Percentiles rank a stretch among this genome's conserved stretches.
phyloP scores from a whole-genome alignment of 2,329 filamentous ascomycete genomes.

The Diplodia mutila region DNA sequence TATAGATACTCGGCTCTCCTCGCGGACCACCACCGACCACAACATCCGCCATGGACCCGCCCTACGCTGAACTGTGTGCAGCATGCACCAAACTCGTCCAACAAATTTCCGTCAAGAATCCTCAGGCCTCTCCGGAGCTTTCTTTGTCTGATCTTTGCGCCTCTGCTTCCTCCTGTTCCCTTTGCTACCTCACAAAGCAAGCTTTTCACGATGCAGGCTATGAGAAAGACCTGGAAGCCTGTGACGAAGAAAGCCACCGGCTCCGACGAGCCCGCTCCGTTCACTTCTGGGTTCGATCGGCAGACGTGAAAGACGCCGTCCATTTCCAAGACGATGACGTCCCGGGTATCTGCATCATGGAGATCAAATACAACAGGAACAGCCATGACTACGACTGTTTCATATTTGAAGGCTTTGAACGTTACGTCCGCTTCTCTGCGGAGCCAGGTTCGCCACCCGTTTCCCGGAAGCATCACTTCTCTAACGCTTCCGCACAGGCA shows the following conservation, averaged over 20 bases:
- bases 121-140: not conserved
- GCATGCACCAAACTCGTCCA: not conserved
- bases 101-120: not conserved
- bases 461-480: not conserved
- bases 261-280: not conserved
- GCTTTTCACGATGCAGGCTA: not conserved
- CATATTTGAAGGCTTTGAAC: not conserved
- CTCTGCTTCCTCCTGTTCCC: slow-evolving; percentile 3
- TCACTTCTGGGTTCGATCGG: not conserved
- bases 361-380: slow-evolving; percentile 5
- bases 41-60: not conserved
- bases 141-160: not conserved
- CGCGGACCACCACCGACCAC: not conserved
- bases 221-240: not conserved
- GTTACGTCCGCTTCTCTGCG: not conserved
- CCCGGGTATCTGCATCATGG: not conserved
- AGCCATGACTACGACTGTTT: not conserved
- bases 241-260: not conserved
- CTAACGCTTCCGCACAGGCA: not conserved
- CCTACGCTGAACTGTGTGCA: not conserved
- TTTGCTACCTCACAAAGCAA: not conserved
- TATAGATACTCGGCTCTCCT: not conserved
- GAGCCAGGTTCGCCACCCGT: not conserved
- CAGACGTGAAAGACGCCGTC: not conserved
- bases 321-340: not conserved